Percentiles rank a stretch among this genome's conserved stretches.
Conservation (phyloP, 768 basidiomycete genomes). For the Pulveroboletus sp. region DNA sequence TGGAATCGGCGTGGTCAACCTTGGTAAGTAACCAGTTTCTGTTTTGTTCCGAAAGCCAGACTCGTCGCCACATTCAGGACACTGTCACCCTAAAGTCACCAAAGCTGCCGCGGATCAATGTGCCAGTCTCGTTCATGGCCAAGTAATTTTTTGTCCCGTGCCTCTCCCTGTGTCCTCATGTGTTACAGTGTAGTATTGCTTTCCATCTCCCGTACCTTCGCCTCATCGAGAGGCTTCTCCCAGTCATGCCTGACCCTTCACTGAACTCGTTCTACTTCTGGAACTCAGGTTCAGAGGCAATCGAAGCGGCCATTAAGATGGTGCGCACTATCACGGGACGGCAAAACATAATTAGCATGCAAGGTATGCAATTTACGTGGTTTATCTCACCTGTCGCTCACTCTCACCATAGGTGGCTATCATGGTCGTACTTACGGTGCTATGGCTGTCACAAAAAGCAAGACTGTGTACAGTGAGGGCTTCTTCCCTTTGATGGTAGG, state of each 20-base stretch:
- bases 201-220: constrained; percentile 83
- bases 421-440: constrained; percentile 93
- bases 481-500: constrained; percentile 79
- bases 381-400: constrained; percentile 1
- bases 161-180: not conserved
- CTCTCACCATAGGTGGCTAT: constrained; percentile 54
- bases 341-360: constrained; percentile 90
- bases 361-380: constrained; percentile 45
- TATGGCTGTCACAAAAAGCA: constrained; percentile 91
- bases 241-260: constrained; percentile 86
- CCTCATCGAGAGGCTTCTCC: constrained; percentile 80
- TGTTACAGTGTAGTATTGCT: constrained; percentile 80
- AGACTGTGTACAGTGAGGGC: constrained; percentile 84
- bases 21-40: constrained; percentile 46
- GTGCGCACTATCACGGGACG: constrained; percentile 71
- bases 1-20: constrained; percentile 84
- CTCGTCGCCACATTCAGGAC: constrained; percentile 44
- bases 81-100: constrained; percentile 84
- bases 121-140: constrained; percentile 71
- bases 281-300: constrained; percentile 94
- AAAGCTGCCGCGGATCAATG: constrained; percentile 88
- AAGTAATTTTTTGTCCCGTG: constrained; percentile 41
- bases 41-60: not conserved
- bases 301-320: constrained; percentile 88
- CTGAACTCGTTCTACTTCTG: constrained; percentile 96